phyloP scores from a whole-genome alignment of 2,329 filamentous ascomycete genomes.

The Paramyrothecium roridum region DNA sequence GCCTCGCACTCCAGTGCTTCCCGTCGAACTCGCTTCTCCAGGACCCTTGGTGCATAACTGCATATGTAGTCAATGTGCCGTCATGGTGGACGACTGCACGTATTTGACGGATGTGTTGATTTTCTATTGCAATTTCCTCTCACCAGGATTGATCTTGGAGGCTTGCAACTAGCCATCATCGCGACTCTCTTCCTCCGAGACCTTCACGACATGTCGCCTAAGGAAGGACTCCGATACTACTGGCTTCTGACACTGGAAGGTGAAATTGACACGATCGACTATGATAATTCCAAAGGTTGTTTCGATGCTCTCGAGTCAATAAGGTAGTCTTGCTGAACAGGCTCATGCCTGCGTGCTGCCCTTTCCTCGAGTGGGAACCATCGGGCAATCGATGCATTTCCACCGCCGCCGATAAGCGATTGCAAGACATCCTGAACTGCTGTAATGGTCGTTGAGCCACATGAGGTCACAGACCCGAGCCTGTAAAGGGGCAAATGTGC shows the following conservation, averaged over 20 bases:
- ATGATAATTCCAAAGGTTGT: not conserved
- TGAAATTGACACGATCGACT: not conserved
- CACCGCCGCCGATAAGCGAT: slow-evolving; percentile 7
- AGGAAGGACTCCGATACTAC: not conserved
- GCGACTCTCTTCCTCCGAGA: too few species aligned
- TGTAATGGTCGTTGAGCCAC: not conserved
- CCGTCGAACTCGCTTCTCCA: not conserved
- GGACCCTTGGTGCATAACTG: not conserved
- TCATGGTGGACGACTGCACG: too few species aligned
- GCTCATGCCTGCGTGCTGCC: not conserved
- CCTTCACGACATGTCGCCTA: not conserved
- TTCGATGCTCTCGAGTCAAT: not conserved
- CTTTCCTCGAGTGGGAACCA: not conserved
- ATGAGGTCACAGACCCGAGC: not conserved
- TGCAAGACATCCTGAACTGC: not conserved
- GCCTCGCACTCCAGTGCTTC: not conserved
- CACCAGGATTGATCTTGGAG: too few species aligned
- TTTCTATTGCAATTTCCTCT: too few species aligned
- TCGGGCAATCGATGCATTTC: slow-evolving; percentile 18
- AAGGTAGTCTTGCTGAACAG: not conserved
- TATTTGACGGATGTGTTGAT: too few species aligned
- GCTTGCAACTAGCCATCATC: too few species aligned
- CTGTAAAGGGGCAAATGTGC: not conserved
- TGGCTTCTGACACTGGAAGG: not conserved
- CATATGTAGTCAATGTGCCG: too few species aligned